Evolutionary conservation across 2,329 filamentous ascomycete species (phyloP), one percentile per base, ranked within the genome.

Genomic region (Penicillium sp.): DNA sequence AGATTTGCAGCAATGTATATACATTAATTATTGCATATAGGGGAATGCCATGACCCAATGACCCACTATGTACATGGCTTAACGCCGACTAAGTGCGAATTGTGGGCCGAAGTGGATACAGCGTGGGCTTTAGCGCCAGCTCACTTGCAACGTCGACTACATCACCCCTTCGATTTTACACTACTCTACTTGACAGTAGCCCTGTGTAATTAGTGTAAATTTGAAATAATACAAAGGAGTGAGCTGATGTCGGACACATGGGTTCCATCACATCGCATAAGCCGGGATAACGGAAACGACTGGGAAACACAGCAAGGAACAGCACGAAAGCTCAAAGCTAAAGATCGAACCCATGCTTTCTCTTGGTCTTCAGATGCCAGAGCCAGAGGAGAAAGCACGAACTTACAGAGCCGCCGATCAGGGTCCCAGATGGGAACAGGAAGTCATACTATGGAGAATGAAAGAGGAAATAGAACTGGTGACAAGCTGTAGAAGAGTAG

Each of bases 301-400:
- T 8, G 14, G 9, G 7, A 33, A 33, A 41, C 16, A 40, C 37
- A 17, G 36, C 30, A 37, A 44, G 45, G 36, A 35, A 43, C 29
- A 40, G 15, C 16, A 45, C 39, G n/a, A 42, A 46, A 47, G 22
- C 32, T 32, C 10, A 29, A 39, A 20, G n/a, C n/a, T n/a, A n/a
- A n/a, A n/a, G n/a, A n/a, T 30, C 42, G 47, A 44, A n/a, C 43
- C 46, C 38, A 39, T 43, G 40, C 47, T 48, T 39, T 55, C 41
- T 55, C 39, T 51, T 50, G 44, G 54, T 48, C 53, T 57, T 54
- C 53, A 58, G 43, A 42, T 44, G 32, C 38, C 39, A 29, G 43
- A 44, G 18, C 18, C 32, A 35, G 27, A 30, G 35, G 31, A 39
- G 46, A 47, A 47, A 50, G n/a, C 38, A 25, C 40, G 32, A 32